Evolutionary conservation across 176 grass and related monocot species (phyloP).

Genomic region (Lolium rigidum): DNA sequence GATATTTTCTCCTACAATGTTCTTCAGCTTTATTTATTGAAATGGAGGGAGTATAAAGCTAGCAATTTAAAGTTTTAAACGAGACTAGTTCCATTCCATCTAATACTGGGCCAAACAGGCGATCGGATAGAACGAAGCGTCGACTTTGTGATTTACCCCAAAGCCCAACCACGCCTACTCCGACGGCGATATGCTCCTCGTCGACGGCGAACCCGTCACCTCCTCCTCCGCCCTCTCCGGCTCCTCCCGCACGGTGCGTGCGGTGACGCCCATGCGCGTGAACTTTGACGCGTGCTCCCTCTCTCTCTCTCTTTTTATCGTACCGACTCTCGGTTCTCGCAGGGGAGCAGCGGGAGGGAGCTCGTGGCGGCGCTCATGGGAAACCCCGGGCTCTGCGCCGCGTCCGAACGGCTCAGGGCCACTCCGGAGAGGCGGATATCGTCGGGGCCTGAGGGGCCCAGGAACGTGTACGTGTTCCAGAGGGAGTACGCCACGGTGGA

Average conservation of each 20-base stretch:
- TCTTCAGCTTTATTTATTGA: no score
- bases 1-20: no score
- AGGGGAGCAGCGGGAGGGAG: slow-evolving; percentile 50
- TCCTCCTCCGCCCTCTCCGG: slow-evolving; percentile 2
- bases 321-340: neutral
- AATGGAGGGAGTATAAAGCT: no score
- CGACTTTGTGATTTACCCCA: no score
- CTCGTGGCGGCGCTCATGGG: slow-evolving; percentile 59
- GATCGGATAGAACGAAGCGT: no score
- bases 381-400: slow-evolving; percentile 50
- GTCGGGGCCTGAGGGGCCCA: slow-evolving; percentile 37
- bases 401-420: slow-evolving; percentile 59
- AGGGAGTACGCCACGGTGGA: slow-evolving; percentile 90
- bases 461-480: slow-evolving; percentile 87
- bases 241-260: slow-evolving; percentile 11
- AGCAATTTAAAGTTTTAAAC: no score
- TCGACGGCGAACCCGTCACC: slow-evolving; percentile 59
- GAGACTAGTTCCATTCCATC: no score
- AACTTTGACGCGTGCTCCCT: neutral
- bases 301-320: neutral
- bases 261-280: neutral
- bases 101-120: no score
- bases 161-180: neutral
- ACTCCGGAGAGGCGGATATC: slow-evolving; percentile 57
- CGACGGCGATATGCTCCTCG: slow-evolving; percentile 61